Conservation (phyloP, 1,139 yeast genomes). For the Scheffersomyces stambukii region DNA sequence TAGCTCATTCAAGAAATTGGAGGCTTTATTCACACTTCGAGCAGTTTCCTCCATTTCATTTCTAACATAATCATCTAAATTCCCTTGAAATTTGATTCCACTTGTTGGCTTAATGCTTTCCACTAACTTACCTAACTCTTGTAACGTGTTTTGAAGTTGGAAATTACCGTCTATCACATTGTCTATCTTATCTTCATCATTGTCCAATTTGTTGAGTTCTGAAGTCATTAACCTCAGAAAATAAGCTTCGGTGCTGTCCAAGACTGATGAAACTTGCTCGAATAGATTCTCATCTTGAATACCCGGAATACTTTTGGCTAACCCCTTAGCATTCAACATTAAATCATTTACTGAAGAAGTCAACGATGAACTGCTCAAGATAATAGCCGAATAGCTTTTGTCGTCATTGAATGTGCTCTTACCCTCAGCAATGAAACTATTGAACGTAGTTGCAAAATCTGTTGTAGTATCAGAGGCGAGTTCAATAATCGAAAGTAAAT, state of each 20-base stretch:
- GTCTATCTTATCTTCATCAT: slow-evolving; percentile 70
- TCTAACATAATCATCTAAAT: slow-evolving; percentile 68
- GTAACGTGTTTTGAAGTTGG: slow-evolving; percentile 68
- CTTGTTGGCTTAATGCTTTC: slow-evolving; percentile 50
- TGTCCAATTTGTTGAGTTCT: slow-evolving; percentile 41
- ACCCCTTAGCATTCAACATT: slow-evolving; percentile 67
- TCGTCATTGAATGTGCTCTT: slow-evolving; percentile 53
- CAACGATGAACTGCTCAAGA: slow-evolving; percentile 64
- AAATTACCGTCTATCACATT: slow-evolving; percentile 72
- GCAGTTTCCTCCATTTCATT: slow-evolving; percentile 72
- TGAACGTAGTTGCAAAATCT: slow-evolving; percentile 77
- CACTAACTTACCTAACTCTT: slow-evolving; percentile 50
- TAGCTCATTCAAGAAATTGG: slow-evolving; percentile 53
- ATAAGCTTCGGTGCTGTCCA: slow-evolving; percentile 59
- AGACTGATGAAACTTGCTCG: slow-evolving; percentile 51
- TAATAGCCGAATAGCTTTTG: slow-evolving; percentile 53
- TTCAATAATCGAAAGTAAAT: slow-evolving; percentile 66
- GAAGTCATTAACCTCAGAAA: slow-evolving; percentile 58
- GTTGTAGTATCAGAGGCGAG: slow-evolving; percentile 70
- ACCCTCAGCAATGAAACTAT: slow-evolving; percentile 75
- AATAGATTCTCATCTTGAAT: slow-evolving; percentile 53
- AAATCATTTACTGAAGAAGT: slow-evolving; percentile 64
- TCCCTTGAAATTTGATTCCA: slow-evolving; percentile 45
- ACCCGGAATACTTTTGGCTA: slow-evolving; percentile 50
- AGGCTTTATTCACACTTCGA: slow-evolving; percentile 62